phyloP scores from a whole-genome alignment of 495 filamentous ascomycete species.

The Aspergillus cavernicola region DNA sequence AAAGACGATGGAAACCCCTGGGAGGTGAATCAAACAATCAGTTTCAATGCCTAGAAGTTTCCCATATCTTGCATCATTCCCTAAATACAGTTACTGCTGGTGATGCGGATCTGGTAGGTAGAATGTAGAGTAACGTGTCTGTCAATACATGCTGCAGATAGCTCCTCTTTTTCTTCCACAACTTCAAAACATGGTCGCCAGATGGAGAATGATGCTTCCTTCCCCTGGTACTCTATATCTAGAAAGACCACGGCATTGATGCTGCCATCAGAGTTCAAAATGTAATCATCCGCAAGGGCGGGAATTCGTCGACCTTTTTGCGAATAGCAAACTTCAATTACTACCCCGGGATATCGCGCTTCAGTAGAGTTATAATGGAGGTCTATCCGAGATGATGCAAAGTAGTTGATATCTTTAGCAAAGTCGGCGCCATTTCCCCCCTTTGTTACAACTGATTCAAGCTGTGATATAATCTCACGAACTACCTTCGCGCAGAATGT shows the following conservation, averaged over 20 bases:
- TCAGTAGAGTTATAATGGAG: constrained; percentile 12
- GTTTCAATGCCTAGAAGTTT: no score
- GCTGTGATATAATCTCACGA: neutral
- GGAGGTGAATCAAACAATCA: no score
- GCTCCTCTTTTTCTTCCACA: no score
- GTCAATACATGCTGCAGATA: no score
- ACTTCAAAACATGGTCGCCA: constrained; percentile 12
- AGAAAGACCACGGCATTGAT: constrained; percentile 28
- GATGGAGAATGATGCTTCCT: constrained; percentile 15
- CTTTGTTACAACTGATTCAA: neutral
- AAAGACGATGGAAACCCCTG: no score
- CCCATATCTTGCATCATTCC: no score
- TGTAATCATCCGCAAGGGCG: constrained; percentile 31
- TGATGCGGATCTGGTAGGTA: no score
- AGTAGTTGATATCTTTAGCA: constrained; percentile 1
- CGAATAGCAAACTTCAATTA: constrained; percentile 35
- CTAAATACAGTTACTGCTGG: no score
- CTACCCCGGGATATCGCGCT: constrained; percentile 27
- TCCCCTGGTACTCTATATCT: constrained; percentile 27
- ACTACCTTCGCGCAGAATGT: neutral
- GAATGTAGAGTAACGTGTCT: no score
- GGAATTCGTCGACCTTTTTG: constrained; percentile 27
- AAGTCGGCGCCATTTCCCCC: neutral
- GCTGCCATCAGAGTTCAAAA: constrained; percentile 25
- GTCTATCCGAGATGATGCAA: neutral